A percentile compares a stretch with the other conserved stretches of the same genome.
Evolutionary conservation across 1,139 yeast species (phyloP).

Genomic region (Candida tunisiensis): DNA sequence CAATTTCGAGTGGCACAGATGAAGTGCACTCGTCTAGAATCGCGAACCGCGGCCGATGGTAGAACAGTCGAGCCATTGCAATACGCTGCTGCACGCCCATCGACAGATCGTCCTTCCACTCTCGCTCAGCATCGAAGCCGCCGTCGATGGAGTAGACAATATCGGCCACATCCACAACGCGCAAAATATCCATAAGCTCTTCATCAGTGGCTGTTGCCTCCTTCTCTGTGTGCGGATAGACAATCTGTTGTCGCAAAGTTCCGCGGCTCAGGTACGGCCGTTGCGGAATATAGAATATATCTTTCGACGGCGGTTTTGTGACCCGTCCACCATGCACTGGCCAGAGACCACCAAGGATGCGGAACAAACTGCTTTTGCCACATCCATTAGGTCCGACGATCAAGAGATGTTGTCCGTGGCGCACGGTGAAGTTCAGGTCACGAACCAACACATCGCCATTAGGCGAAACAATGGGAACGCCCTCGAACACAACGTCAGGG

Average conservation of each 20-base stretch:
- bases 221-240: slow-evolving; percentile 61
- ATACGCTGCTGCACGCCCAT: slow-evolving; percentile 88
- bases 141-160: slow-evolving; percentile 24
- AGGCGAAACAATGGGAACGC: slow-evolving; percentile 73
- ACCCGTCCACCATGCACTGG: slow-evolving; percentile 49
- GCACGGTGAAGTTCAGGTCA: slow-evolving; percentile 50
- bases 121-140: slow-evolving; percentile 52
- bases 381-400: slow-evolving; percentile 95
- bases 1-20: slow-evolving; percentile 83
- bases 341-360: slow-evolving; percentile 90
- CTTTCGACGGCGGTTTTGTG: slow-evolving; percentile 46
- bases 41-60: slow-evolving; percentile 84
- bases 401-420: slow-evolving; percentile 69
- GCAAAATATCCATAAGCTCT: slow-evolving; percentile 45
- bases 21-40: slow-evolving; percentile 94
- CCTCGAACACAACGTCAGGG: slow-evolving; percentile 49
- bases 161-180: slow-evolving; percentile 20
- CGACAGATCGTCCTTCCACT: slow-evolving; percentile 82
- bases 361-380: slow-evolving; percentile 82
- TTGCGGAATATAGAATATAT: slow-evolving; percentile 84
- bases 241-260: slow-evolving; percentile 74
- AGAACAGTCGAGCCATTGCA: slow-evolving; percentile 86
- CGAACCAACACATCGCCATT: slow-evolving; percentile 60
- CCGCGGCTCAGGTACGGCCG: slow-evolving; percentile 69
- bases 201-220: slow-evolving; percentile 46